Evolutionary conservation across 805 yeast genomes (phyloP), one percentile per base, ranked within the genome.

Genomic region (Candida manassasensis): DNA sequence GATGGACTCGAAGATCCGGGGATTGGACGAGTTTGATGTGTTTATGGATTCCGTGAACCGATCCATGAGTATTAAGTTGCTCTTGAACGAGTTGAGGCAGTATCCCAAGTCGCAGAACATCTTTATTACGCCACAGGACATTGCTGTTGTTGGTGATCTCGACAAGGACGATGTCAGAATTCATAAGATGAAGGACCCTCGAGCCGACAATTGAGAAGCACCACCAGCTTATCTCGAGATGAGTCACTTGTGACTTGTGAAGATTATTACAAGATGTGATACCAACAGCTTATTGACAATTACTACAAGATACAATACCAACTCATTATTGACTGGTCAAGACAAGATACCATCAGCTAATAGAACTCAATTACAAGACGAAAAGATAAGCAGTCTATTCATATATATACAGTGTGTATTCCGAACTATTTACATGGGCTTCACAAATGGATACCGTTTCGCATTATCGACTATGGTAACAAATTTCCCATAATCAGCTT

Each of bases 1-100:
- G 18, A 89, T 93, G 96, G 78, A 82, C 41, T 81, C 95, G 0
- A 76, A 84, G 38, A 74, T 93, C 13, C 75, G 94, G 40, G 97
- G 97, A 0, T 63, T 93, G 40, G 99, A 93, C 59, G 99, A 93
- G 58, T 93, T 84, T 56, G 99, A 93, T 61, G 98, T 93, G 14
- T 93, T 81, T 51, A 93, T 93, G 98, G 99, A 93, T 57, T 86
- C 87, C 32, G 85, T 87, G 12, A 88, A 89, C 53, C 73, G 98
- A 45, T 72, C 81, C 29, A 75, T 84, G 35, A 87, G 95, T 41
- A 77, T 93, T 53, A 70, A 75, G 32, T 60, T 89, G 42, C 79
- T 93, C 53, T 64, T 88, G 32, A 73, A 73, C 17, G 84, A 86
- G 44, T 72, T 89, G 19, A 60, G 78, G 6, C 70, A 71, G 32